Evolutionary conservation across 306 rosid genomes (phyloP), one percentile per base, ranked within the genome.

Genomic region (Cucurbita pepo): DNA sequence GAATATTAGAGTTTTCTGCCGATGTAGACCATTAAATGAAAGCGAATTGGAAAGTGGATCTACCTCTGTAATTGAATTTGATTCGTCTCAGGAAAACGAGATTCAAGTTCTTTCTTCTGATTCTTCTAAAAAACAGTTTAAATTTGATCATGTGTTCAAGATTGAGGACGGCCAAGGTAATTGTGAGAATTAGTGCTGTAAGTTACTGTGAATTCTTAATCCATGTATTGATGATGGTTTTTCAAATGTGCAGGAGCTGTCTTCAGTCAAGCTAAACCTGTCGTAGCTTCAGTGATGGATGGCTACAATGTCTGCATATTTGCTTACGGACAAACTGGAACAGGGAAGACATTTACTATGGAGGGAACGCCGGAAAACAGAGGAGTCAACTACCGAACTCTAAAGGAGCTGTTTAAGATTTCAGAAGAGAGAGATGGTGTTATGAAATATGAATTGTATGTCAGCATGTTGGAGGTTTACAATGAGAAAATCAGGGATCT

Each of bases 291-390:
- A 13, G 99, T 91, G 56, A 75, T 94, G 91, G 99, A 94, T 81
- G 99, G 99, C 37, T 94, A 79, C 50, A 94, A 94, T 74, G 96
- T 91, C 56, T 91, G 99, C 81, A 91, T 94, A 61, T 91, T 94
- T 88, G 96, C 99, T 47, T 94, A 94, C 4, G 99, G 99, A n/a
- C 99, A 94, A 89, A 94, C 99, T 25, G 99, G 99, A 69, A 91
- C 99, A 7, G 99, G 99, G 25, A 94, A 94, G 81, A 94, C 99
- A 34, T 94, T 87, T 81, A 94, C 99, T 1, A 94, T 94, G 99
- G 99, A 94, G 79, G 99, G 99, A 76, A 89, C 92, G 45, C 83
- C 83, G 5, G 95, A 89, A 74, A 82, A 84, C 48, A 91, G 99
- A 79, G 99, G 99, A 77, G 99, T 94, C 57, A 94, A 94, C 81